Base-by-base conservation (phyloP, 2,329 filamentous ascomycete genomes). In the Tolypocladium guangdongense region DNA sequence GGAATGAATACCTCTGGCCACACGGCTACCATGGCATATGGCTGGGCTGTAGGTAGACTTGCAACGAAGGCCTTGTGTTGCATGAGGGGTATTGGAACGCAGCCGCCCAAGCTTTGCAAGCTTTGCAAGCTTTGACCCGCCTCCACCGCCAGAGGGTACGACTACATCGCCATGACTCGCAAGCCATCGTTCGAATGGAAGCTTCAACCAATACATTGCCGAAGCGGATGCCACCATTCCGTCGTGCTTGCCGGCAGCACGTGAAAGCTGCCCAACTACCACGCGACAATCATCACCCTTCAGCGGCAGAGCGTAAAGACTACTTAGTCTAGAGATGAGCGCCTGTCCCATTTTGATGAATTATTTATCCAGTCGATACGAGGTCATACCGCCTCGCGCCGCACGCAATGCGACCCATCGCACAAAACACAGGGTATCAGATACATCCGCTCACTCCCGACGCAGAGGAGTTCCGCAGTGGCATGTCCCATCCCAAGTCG, bases 401-500 rank as follows among this genome's bases (percentile, higher is more conserved):
- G 47, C 48, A 32, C 35, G 20, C 48, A 20, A 37, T 38, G 48
- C 48, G 48, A 50, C 35, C 20, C 51, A 47, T 49, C 41, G 43
- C 43, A 55, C 4, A 54, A 56, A 59, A 56, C 49, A 52, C 54
- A 59, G 60, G 60, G 60, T 62, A 62, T 62, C 60, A 57, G 54
- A 55, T 54, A 52, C 54, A 54, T 52, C 51, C 46, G 36, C 50
- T 47, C 49, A 18, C 39, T 56, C 51, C 49, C 33, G 45, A 36
- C 27, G 52, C 37, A 47, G 38, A 45, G 45, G 46, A 50, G 52
- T 30, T n/a, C n/a, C n/a, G n/a, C n/a, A n/a, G n/a, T n/a, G 6
- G 3, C 27, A 3, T 6, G 6, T 30, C 47, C 52, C 53, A 53
- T 55, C 56, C 55, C 51, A 49, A 57, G 20, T 37, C 52, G 46